Percentiles rank a stretch among this genome's conserved stretches.
phyloP scores from a whole-genome alignment of 2,329 filamentous ascomycete species.

The Nothophaeocryptopus gaeumannii region DNA sequence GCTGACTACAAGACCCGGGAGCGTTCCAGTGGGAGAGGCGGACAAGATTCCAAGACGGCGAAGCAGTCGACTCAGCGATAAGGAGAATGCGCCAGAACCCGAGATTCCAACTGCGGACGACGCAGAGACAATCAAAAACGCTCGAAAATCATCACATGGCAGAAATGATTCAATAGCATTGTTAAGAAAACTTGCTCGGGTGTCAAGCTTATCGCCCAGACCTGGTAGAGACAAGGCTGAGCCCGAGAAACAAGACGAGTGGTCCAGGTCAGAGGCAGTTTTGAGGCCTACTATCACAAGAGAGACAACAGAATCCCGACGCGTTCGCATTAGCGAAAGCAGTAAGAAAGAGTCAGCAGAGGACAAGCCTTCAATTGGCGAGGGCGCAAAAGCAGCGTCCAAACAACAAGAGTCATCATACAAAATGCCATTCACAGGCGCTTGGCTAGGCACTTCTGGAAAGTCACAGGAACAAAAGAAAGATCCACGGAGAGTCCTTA shows the following conservation, averaged over 20 bases:
- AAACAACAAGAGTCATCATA: not conserved
- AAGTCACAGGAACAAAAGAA: not conserved
- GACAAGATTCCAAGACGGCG: conserved; percentile 8
- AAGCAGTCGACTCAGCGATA: conserved; percentile 13
- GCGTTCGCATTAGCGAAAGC: conserved; percentile 12
- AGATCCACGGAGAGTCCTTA: conserved; percentile 8
- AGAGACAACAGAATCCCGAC: conserved; percentile 5
- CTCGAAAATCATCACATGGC: conserved; percentile 24
- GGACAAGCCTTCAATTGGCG: not conserved
- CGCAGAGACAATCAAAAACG: not conserved
- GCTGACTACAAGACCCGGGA: conserved; percentile 7
- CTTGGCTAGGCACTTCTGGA: conserved; percentile 5
- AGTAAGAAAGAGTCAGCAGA: conserved; percentile 8
- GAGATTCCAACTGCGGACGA: not conserved
- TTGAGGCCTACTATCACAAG: not conserved
- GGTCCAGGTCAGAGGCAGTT: not conserved
- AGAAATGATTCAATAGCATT: conserved; percentile 47
- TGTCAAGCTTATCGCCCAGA: conserved; percentile 46
- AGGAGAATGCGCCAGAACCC: conserved; percentile 9
- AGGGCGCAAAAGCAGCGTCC: conserved; percentile 2
- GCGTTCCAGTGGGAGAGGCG: conserved; percentile 10
- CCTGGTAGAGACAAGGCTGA: conserved; percentile 32
- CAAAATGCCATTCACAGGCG: conserved; percentile 7
- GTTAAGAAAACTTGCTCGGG: conserved; percentile 46
- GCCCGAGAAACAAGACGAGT: not conserved